A percentile compares a stretch with the other conserved stretches of the same genome.
Evolutionary conservation across 768 basidiomycete genomes (phyloP).

Genomic region (Gyrodon lividus): DNA sequence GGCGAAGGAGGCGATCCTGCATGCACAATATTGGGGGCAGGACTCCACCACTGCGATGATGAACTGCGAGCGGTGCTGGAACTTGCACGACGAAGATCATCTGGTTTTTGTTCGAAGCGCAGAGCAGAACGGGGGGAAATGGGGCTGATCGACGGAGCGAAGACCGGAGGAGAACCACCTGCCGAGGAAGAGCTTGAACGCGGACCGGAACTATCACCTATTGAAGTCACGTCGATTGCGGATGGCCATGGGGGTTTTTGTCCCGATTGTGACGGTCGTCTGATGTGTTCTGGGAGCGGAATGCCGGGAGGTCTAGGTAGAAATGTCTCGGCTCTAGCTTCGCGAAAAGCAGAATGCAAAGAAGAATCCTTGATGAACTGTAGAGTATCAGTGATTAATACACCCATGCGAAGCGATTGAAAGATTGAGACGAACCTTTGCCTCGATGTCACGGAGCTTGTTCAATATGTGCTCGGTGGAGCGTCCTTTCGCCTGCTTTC

Average conservation of each 20-base stretch:
- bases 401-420: neutral
- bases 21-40: too few relatives aligned
- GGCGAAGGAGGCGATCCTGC: neutral
- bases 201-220: neutral
- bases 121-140: constrained; percentile 1
- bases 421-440: constrained; percentile 20
- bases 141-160: neutral
- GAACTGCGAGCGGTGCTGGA: neutral
- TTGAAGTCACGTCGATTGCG: neutral
- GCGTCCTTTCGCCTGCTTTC: constrained; percentile 29
- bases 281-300: constrained; percentile 18
- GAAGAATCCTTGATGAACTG: constrained; percentile 32
- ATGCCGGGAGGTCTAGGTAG: constrained; percentile 27
- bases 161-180: neutral
- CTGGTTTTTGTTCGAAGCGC: constrained; percentile 2
- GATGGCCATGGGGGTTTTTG: neutral
- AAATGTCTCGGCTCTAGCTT: constrained; percentile 31
- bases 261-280: neutral
- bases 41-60: too few relatives aligned
- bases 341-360: constrained; percentile 31
- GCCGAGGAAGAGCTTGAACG: neutral
- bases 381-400: neutral
- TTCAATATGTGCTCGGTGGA: constrained; percentile 30
- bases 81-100: neutral
- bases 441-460: constrained; percentile 28